Evolutionary conservation across 768 basidiomycete genomes (phyloP).

Genomic region (Roridomyces roridus): DNA sequence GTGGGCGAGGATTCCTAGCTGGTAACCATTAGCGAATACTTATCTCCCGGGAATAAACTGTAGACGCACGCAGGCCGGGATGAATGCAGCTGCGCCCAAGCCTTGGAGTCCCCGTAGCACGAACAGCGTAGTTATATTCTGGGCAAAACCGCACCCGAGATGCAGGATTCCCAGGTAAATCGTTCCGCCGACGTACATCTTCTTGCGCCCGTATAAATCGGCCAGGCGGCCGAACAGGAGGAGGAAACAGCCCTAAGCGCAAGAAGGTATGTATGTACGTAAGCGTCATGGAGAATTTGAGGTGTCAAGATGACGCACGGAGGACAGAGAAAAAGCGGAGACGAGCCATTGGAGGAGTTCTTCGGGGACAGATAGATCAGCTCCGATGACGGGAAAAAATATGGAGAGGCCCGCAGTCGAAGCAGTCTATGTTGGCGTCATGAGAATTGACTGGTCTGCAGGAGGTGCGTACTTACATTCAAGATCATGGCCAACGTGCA

Average conservation of each 20-base stretch:
- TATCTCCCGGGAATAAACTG: background rate
- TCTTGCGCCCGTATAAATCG: constrained; percentile 66
- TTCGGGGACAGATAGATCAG: constrained; percentile 44
- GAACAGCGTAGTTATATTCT: constrained; percentile 55
- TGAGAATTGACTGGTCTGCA: too few species aligned
- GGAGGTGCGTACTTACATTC: too few species aligned
- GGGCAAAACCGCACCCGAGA: constrained; percentile 57
- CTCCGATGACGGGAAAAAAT: constrained; percentile 39
- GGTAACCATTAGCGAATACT: background rate
- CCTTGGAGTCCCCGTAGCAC: constrained; percentile 70
- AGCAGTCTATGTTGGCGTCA: too few species aligned
- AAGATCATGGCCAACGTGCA: too few species aligned
- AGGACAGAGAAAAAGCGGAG: constrained; percentile 56
- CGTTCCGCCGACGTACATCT: constrained; percentile 57
- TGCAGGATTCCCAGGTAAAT: constrained; percentile 48
- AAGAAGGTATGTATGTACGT: too few species aligned
- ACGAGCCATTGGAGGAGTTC: constrained; percentile 55
- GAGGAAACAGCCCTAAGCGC: constrained; percentile 62
- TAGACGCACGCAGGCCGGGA: constrained; percentile 59
- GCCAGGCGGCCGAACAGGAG: constrained; percentile 66
- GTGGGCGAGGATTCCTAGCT: constrained; percentile 72
- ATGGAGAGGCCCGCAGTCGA: constrained; percentile 24
- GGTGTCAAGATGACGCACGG: constrained; percentile 38
- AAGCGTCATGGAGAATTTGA: background rate
- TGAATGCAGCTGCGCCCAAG: constrained; percentile 61